phyloP scores from a whole-genome alignment of 192 early-diverging fungal species.

The Umbelopsis ramanniana region DNA sequence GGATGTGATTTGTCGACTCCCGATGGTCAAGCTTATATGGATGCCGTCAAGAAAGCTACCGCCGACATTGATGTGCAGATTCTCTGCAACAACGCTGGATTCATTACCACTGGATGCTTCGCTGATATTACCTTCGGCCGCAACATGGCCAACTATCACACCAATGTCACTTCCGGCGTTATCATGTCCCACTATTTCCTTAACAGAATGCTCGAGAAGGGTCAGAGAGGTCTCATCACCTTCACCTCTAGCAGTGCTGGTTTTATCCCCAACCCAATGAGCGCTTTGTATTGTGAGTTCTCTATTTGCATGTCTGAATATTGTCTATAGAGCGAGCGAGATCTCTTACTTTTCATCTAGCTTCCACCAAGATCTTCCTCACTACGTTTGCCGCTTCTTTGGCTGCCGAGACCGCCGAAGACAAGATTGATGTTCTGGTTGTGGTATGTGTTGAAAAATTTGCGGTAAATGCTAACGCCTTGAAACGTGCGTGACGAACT shows the following conservation, averaged over 20 bases:
- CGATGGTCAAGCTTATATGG: constrained; percentile 46
- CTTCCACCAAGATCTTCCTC: constrained; percentile 57
- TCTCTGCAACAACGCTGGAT: constrained; percentile 67
- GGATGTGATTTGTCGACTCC: constrained; percentile 52
- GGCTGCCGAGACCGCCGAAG: constrained; percentile 51
- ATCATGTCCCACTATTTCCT: constrained; percentile 58
- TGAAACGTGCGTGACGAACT: not conserved
- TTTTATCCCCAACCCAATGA: constrained; percentile 58
- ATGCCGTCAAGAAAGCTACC: constrained; percentile 43
- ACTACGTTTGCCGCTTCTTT: constrained; percentile 61
- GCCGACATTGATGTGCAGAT: constrained; percentile 54
- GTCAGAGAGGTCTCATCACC: constrained; percentile 45
- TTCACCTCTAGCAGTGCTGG: constrained; percentile 61
- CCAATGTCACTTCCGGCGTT: constrained; percentile 55
- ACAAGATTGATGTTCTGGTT: constrained; percentile 60
- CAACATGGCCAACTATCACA: constrained; percentile 54
- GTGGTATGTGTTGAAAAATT: constrained; percentile 36
- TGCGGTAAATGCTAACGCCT: not conserved
- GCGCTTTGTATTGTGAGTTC: constrained; percentile 47
- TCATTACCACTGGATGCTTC: constrained; percentile 59
- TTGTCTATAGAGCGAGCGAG: not conserved
- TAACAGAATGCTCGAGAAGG: constrained; percentile 41
- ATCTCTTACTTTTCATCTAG: constrained; percentile 8
- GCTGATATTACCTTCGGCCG: constrained; percentile 41
- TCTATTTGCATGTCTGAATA: not conserved